Evolutionary conservation across 139 green algal species (phyloP).

Genomic region (Chlamydomonas schloesseri): DNA sequence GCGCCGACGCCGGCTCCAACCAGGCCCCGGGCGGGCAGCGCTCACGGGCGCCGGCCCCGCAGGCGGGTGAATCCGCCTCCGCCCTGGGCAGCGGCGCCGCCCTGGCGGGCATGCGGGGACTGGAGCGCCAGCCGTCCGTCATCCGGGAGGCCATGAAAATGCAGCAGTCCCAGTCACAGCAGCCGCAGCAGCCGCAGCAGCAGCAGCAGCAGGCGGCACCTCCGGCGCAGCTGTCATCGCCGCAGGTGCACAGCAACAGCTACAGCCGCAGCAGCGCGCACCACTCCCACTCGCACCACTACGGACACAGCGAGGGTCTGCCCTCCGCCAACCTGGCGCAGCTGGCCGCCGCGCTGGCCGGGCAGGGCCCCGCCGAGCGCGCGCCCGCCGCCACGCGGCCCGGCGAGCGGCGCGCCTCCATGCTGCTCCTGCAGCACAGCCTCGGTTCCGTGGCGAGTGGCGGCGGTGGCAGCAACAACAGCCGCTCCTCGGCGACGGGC

Average conservation of each 20-base stretch:
- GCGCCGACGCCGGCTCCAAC: not conserved
- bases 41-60: not conserved
- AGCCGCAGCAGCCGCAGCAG: not conserved
- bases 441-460: not conserved
- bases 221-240: not conserved
- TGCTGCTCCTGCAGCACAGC: too few relatives aligned
- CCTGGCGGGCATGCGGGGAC: not conserved
- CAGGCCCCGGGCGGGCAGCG: too few relatives aligned
- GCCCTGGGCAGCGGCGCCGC: not conserved
- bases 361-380: not conserved
- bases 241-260: not conserved
- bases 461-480: not conserved
- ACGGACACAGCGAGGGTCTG: too few relatives aligned
- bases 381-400: not conserved
- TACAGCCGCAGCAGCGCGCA: not conserved
- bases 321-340: not conserved
- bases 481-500: not conserved
- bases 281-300: not conserved
- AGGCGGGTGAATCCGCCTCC: not conserved
- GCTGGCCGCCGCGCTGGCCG: not conserved
- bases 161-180: not conserved
- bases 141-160: conserved; percentile 20
- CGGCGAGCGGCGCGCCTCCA: not conserved
- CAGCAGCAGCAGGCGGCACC: not conserved
- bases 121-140: conserved; percentile 27